These are phyloP conservation scores for Podospora pseudopauciseta DNA, from an alignment of 495 filamentous ascomycete species.

Conservation along the genomic window DNA sequence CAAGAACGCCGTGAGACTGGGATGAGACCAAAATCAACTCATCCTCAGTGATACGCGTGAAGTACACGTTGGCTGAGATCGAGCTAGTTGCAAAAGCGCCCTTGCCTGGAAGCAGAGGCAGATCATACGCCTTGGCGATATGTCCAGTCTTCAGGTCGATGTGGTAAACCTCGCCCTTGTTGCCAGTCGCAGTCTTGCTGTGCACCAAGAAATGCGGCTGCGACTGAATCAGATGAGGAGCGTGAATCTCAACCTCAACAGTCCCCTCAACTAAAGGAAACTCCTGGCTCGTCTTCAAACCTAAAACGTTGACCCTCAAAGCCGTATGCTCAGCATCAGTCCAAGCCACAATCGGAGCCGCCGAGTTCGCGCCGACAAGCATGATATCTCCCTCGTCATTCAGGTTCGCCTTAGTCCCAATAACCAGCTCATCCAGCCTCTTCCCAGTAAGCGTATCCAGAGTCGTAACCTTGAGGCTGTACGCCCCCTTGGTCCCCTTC, in stretches of 20 bases:
- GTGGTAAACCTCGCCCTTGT: constrained; percentile 84
- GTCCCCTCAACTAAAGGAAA: constrained; percentile 57
- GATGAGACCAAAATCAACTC: constrained; percentile 74
- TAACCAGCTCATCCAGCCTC: constrained; percentile 57
- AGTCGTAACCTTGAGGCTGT: constrained; percentile 68
- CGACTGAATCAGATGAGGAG: constrained; percentile 64
- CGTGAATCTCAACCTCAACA: constrained; percentile 65
- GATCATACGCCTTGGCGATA: constrained; percentile 68
- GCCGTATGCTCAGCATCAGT: constrained; percentile 63
- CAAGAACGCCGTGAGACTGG: constrained; percentile 67
- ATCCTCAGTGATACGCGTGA: constrained; percentile 70
- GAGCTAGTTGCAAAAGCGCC: constrained; percentile 79
- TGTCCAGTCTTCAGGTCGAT: constrained; percentile 63
- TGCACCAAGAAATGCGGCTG: constrained; percentile 81
- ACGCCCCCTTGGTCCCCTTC: constrained; percentile 61
- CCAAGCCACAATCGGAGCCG: constrained; percentile 78
- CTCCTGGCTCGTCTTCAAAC: constrained; percentile 60
- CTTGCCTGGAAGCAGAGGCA: constrained; percentile 63
- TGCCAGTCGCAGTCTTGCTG: constrained; percentile 62
- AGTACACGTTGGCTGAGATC: constrained; percentile 77
- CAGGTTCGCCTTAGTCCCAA: constrained; percentile 73
- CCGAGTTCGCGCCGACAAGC: constrained; percentile 79
- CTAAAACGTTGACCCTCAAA: constrained; percentile 77
- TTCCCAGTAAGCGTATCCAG: constrained; percentile 69
- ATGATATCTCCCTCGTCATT: constrained; percentile 63